A percentile compares a stretch with the other conserved stretches of the same genome.
Conservation (phyloP, 208 protist species). For the Acanthamoeba royreba region DNA sequence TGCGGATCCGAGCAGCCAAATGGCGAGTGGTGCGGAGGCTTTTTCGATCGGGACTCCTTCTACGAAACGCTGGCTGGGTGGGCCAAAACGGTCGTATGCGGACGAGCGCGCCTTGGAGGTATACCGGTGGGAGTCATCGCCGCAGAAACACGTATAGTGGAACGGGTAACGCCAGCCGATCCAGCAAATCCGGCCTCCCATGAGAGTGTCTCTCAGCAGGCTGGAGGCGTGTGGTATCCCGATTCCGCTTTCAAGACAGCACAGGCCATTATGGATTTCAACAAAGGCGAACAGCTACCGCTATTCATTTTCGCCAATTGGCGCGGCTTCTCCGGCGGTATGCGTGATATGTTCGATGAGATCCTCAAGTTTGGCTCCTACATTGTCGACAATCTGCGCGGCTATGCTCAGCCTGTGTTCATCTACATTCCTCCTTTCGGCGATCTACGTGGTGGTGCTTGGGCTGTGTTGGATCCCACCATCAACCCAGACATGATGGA, state of each 20-base stretch:
- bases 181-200: constrained; percentile 85
- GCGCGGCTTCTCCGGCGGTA: constrained; percentile 97
- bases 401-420: constrained; percentile 93
- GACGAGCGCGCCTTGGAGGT: constrained; percentile 94
- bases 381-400: constrained; percentile 96
- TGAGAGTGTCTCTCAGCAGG: constrained; percentile 65
- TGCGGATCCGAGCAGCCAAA: constrained; percentile 60
- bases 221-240: constrained; percentile 94
- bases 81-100: constrained; percentile 95
- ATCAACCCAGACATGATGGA: constrained; percentile 97
- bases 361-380: constrained; percentile 97
- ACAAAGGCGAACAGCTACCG: constrained; percentile 93
- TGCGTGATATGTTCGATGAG: constrained; percentile 98
- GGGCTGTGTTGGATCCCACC: constrained; percentile 96
- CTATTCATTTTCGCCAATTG: constrained; percentile 98
- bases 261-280: constrained; percentile 96
- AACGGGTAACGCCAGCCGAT: constrained; percentile 92
- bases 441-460: constrained; percentile 96
- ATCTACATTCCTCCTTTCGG: constrained; percentile 96
- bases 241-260: constrained; percentile 97
- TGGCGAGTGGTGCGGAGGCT: constrained; percentile 60
- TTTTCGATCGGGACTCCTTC: constrained; percentile 90
- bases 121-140: constrained; percentile 96
- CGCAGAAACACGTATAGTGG: constrained; percentile 94
- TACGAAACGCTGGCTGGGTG: constrained; percentile 92